Conservation (phyloP, 2,329 filamentous ascomycete genomes). For the Biscogniauxia mediterranea region DNA sequence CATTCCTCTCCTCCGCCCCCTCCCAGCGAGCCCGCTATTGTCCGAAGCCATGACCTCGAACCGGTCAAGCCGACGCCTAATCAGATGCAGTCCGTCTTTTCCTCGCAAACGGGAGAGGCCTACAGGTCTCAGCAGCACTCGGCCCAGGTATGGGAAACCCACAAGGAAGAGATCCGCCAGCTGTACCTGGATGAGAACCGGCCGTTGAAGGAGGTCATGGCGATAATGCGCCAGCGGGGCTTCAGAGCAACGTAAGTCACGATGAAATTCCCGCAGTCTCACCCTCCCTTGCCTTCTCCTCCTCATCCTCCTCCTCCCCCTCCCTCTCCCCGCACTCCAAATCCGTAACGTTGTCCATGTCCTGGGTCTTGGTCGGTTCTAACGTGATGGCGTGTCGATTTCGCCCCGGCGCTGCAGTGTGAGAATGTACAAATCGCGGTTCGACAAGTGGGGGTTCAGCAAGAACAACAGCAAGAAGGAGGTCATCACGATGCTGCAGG, state of each 20-base stretch:
- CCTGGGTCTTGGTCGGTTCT: background rate
- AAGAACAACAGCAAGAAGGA: constrained; percentile 56
- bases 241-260: constrained; percentile 49
- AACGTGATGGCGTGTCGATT: constrained; percentile 8
- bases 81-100: constrained; percentile 31
- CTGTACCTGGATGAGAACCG: constrained; percentile 50
- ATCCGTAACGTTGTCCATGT: background rate
- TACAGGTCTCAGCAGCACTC: constrained; percentile 31
- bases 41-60: constrained; percentile 19
- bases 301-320: no score
- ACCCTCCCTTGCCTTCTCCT: no score
- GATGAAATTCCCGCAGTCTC: background rate
- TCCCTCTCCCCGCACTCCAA: background rate
- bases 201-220: constrained; percentile 52
- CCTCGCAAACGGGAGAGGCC: constrained; percentile 31
- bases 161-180: constrained; percentile 44
- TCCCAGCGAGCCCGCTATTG: constrained; percentile 14
- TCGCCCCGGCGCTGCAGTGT: constrained; percentile 34
- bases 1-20: constrained; percentile 20
- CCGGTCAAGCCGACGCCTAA: constrained; percentile 21
- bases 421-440: constrained; percentile 56
- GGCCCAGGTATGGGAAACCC: constrained; percentile 42
- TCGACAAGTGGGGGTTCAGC: constrained; percentile 54
- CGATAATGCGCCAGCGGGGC: constrained; percentile 47
- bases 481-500: constrained; percentile 48